These are phyloP conservation scores for Fistulifera solaris DNA, from an alignment of 108 stramenopile genomes.

Conservation along the genomic window DNA sequence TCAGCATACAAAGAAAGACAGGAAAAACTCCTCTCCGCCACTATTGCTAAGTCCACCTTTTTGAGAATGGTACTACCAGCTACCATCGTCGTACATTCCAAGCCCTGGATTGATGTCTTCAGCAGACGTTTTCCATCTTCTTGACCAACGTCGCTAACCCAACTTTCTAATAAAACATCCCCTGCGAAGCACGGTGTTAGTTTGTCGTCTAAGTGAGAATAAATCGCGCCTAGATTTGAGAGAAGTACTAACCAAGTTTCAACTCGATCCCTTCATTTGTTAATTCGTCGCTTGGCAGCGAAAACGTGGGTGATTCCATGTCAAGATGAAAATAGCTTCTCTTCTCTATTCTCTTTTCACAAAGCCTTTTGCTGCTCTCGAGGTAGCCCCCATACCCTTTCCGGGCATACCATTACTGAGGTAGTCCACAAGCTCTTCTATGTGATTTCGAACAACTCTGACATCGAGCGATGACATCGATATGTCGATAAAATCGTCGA, in stretches of 20 bases:
- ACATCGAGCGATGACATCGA: slow-evolving; percentile 31
- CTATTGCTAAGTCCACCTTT: background rate
- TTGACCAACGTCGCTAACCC: slow-evolving; percentile 31
- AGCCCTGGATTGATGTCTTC: no score
- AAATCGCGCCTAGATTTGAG: background rate
- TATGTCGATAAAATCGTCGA: slow-evolving; percentile 54
- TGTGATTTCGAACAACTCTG: slow-evolving; percentile 40
- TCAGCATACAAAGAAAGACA: slow-evolving; percentile 8
- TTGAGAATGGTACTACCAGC: background rate
- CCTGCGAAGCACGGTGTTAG: slow-evolving; percentile 18
- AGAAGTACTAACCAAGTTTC: slow-evolving; percentile 7
- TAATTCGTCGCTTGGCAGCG: slow-evolving; percentile 20
- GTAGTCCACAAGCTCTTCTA: slow-evolving; percentile 62
- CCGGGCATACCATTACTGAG: slow-evolving; percentile 65
- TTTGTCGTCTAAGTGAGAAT: background rate
- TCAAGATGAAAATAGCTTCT: slow-evolving; percentile 44
- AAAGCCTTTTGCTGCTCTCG: slow-evolving; percentile 61
- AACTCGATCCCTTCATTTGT: slow-evolving; percentile 17
- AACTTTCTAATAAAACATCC: slow-evolving; percentile 44
- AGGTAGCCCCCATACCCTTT: slow-evolving; percentile 66
- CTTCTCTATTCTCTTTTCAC: slow-evolving; percentile 44
- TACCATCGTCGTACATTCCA: no score
- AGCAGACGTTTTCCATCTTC: no score
- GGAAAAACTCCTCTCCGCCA: background rate
- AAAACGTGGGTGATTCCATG: slow-evolving; percentile 35